A percentile compares a stretch with the other conserved stretches of the same genome.
phyloP scores from a whole-genome alignment of 2,329 filamentous ascomycete species.

The Anisogramma anomala region DNA sequence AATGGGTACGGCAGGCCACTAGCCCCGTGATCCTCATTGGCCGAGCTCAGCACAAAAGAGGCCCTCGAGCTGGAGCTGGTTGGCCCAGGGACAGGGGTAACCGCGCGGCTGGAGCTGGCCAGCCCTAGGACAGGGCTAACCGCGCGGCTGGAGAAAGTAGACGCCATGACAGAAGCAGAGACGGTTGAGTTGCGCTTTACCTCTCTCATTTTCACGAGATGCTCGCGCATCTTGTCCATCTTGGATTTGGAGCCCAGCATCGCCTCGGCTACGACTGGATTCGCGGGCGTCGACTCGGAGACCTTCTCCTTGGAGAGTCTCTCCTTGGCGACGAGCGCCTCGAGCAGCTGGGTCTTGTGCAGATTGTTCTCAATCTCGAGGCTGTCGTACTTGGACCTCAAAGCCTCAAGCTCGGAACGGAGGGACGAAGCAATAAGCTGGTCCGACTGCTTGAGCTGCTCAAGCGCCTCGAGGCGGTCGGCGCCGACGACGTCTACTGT shows the following conservation, averaged over 20 bases:
- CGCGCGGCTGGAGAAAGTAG: not conserved
- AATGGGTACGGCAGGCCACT: not conserved
- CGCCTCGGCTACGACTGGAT: conserved; percentile 23
- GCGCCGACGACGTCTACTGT: conserved; percentile 42
- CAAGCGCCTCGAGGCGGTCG: conserved; percentile 41
- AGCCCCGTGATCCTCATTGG: not conserved
- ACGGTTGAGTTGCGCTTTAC: conserved; percentile 31
- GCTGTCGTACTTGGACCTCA: conserved; percentile 39
- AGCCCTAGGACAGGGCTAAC: not conserved
- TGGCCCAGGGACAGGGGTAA: not conserved
- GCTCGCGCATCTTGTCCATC: conserved; percentile 45
- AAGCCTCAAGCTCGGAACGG: conserved; percentile 43
- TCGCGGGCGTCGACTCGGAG: conserved; percentile 24
- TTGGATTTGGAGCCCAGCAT: conserved; percentile 36
- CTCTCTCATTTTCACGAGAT: conserved; percentile 46
- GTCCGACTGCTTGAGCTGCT: conserved; percentile 48
- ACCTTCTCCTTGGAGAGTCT: conserved; percentile 45
- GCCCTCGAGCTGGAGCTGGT: too few relatives aligned
- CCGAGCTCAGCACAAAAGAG: not conserved
- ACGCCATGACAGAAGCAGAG: not conserved
- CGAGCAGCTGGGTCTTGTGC: conserved; percentile 48
- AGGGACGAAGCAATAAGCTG: conserved; percentile 47
- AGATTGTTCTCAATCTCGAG: conserved; percentile 42
- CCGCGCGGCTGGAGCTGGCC: not conserved
- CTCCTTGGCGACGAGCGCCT: conserved; percentile 49